A percentile compares a stretch with the other conserved stretches of the same genome.
These are phyloP conservation scores for Neurospora tetrasperma DNA, from an alignment of 495 filamentous ascomycete species.

Conservation along the genomic window DNA sequence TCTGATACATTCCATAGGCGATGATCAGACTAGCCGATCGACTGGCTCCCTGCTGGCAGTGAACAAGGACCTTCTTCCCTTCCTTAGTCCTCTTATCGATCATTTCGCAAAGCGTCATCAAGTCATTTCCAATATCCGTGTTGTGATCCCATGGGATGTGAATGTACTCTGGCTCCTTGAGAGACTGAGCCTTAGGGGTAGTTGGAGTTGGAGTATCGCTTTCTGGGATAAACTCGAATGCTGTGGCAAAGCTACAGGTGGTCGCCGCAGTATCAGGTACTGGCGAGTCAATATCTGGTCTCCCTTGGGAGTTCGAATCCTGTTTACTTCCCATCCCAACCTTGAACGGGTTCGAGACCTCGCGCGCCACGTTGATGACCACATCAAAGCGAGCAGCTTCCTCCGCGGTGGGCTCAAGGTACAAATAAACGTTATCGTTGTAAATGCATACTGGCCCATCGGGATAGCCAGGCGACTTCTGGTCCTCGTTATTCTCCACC, in stretches of 20 bases:
- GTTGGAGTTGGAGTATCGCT: constrained; percentile 43
- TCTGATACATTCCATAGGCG: constrained; percentile 89
- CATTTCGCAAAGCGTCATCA: constrained; percentile 72
- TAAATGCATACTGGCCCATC: constrained; percentile 89
- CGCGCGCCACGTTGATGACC: constrained; percentile 89
- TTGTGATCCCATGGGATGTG: constrained; percentile 98
- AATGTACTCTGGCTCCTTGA: constrained; percentile 73
- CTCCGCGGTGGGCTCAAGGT: constrained; percentile 77
- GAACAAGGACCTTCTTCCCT: constrained; percentile 80
- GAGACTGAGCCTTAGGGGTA: constrained; percentile 46
- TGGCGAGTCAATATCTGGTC: constrained; percentile 30
- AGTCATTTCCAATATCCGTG: constrained; percentile 82
- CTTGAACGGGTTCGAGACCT: constrained; percentile 82
- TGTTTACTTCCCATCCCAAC: constrained; percentile 19
- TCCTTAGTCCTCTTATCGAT: constrained; percentile 70
- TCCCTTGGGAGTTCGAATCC: constrained; percentile 7
- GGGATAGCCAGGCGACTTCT: constrained; percentile 84
- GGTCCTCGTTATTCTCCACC: constrained; percentile 53
- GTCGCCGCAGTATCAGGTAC: constrained; percentile 63
- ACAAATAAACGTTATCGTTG: constrained; percentile 83
- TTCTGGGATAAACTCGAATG: constrained; percentile 45
- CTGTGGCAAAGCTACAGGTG: constrained; percentile 60
- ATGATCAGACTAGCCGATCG: constrained; percentile 95
- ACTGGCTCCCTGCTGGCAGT: constrained; percentile 94
- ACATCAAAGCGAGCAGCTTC: constrained; percentile 84